Percentiles rank a stretch among this genome's conserved stretches.
Evolutionary conservation across 805 yeast genomes (phyloP).

Genomic region (Barnettozyma sucrosica): DNA sequence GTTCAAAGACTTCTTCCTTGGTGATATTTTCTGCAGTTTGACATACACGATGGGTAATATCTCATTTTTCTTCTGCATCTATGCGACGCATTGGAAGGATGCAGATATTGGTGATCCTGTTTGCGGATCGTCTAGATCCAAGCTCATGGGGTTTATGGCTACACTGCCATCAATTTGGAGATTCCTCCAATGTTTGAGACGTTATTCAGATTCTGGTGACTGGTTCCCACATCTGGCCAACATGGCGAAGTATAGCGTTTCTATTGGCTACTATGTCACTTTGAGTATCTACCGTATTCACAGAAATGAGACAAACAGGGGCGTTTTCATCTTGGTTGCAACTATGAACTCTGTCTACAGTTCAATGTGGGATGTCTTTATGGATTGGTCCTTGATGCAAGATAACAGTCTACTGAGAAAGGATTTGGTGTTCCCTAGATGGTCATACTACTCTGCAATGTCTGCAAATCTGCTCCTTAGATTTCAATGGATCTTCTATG

Average conservation of each 20-base stretch:
- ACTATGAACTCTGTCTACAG: constrained; percentile 64
- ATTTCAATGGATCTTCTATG: constrained; percentile 91
- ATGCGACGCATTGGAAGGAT: constrained; percentile 65
- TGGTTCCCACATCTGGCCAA: constrained; percentile 96
- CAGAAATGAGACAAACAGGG: constrained; percentile 31
- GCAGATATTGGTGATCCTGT: constrained; percentile 33
- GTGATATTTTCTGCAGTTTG: constrained; percentile 84
- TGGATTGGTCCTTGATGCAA: constrained; percentile 94
- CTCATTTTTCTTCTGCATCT: constrained; percentile 81
- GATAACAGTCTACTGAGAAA: constrained; percentile 59
- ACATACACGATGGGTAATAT: constrained; percentile 84
- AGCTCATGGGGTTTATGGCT: constrained; percentile 75
- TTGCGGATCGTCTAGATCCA: constrained; percentile 78
- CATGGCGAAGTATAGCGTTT: constrained; percentile 66
- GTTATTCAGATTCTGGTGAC: constrained; percentile 89
- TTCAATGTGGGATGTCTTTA: constrained; percentile 80
- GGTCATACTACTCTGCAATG: constrained; percentile 70
- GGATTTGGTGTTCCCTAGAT: constrained; percentile 57
- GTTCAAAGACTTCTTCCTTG: constrained; percentile 87
- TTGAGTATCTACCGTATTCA: constrained; percentile 77
- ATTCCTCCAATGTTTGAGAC: constrained; percentile 81
- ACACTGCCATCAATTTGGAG: constrained; percentile 89
- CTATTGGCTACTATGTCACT: constrained; percentile 62
- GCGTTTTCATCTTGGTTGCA: constrained; percentile 69
- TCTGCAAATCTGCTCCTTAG: constrained; percentile 66